Base-by-base conservation (phyloP, 1,284 basidiomycete species). In the Cutaneotrichosporon curvatum region DNA sequence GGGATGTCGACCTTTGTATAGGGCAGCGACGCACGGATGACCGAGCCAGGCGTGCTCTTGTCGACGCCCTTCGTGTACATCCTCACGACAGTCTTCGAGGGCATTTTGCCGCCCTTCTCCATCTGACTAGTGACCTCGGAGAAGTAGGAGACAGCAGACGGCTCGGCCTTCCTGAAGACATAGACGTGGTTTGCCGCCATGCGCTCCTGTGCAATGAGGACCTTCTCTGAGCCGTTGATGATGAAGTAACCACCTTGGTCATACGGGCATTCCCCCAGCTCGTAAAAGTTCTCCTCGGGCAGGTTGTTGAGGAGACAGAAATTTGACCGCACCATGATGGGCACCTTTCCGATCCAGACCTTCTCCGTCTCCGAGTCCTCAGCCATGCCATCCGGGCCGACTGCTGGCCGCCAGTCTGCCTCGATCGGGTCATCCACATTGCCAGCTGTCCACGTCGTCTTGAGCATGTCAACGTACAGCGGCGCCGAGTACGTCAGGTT, bases 101-200 rank as follows among this genome's bases (percentile, higher is more conserved):
- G 92, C 20, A 91, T 96, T 77, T 98, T 97, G 38, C 95, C 95
- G 53, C 94, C 92, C 70, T 91, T 95, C 72, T 98, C 95, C 28
- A 98, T 90, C 12, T 92, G 92, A 72, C 87, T 92, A 57, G 95
- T 85, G 70, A 99, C 96, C 71, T 98, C 94, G 32, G 94, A 91
- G 40, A 97, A 79, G 73, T 90, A 96, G 56, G 85, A 94, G 67
- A 96, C 88, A 8, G 92, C 89, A 6, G 90, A 92, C 2, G 95
- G 95, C 49, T 96, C 87, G 0, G 89, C 89, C 72, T 98, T 98
- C 50, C 92, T 90, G 69, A 99, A 99, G 49, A 97, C 92, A 70
- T 98, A 99, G 61, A 99, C 95, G 64, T 96, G 92, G 73, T 99
- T 99, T 34, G 91, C 94, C 9, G 95, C 94, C 92, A 98, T 98